phyloP scores from a whole-genome alignment of 177 flowering plant genomes.

The Vitis hybrid region DNA sequence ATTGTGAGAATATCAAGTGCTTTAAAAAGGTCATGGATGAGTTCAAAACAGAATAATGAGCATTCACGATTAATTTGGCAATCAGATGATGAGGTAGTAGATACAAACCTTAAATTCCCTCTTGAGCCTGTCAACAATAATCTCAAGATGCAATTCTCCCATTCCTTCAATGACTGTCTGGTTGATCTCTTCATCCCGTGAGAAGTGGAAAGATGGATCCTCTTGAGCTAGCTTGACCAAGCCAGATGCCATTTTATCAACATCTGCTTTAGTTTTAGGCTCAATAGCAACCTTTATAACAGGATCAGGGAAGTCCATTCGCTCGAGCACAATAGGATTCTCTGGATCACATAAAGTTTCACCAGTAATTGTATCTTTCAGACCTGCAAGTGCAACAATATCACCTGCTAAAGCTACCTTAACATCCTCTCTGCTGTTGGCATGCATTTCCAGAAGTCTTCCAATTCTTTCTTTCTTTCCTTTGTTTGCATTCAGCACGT shows the following conservation, averaged over 20 bases:
- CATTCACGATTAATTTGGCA: neutral
- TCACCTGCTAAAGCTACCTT: conserved; percentile 84
- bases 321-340: conserved; percentile 77
- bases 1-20: too few species aligned
- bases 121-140: conserved; percentile 92
- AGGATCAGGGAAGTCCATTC: conserved; percentile 99
- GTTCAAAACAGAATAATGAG: too few species aligned
- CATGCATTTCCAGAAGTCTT: conserved; percentile 96
- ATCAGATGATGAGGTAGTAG: conserved; percentile 1
- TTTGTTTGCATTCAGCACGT: conserved; percentile 88
- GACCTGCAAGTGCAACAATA: conserved; percentile 92
- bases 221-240: conserved; percentile 94
- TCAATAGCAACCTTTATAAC: conserved; percentile 98
- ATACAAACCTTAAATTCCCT: conserved; percentile 82
- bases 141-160: conserved; percentile 99
- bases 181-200: conserved; percentile 88
- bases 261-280: conserved; percentile 95
- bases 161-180: conserved; percentile 99
- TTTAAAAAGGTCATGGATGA: too few species aligned
- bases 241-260: conserved; percentile 89
- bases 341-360: conserved; percentile 93
- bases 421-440: conserved; percentile 93
- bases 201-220: conserved; percentile 98
- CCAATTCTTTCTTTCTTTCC: conserved; percentile 96
- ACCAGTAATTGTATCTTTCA: conserved; percentile 93